Evolutionary conservation across 164 flowering plant genomes (phyloP), one percentile per base, ranked within the genome.

Genomic region (Protea cynaroides): DNA sequence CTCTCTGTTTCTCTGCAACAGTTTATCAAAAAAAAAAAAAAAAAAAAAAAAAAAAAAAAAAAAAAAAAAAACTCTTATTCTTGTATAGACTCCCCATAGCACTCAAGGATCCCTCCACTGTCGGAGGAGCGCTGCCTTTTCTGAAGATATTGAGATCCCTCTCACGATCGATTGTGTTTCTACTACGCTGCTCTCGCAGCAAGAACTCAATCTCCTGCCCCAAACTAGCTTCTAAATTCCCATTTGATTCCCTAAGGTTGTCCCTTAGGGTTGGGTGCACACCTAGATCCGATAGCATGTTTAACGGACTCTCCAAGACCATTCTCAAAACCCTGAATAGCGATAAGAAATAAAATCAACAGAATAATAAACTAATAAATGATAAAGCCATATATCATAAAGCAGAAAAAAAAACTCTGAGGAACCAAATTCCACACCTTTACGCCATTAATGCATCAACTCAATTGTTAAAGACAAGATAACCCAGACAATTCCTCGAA

Each of bases 121-220:
- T 90, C 4, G 97, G 97, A 0, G 98, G 97, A 14, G 97, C 98
- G 68, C 96, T 89, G 17, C 98, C 98, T 69, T 96, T 90, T 52
- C 98, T 76, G 58, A 68, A 79, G 5, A 81, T 78, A 63, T 80
- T 76, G 25, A 81, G 65, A 65, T 86, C 95, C 69, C 78, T 79
- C 63, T 80, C 91, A 19, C 69, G 74, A 38, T 76, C 77, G 14
- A 67, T 25, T 13, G 58, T 15, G 10, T 64, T 73, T 5, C 50
- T 74, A 57, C 68, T 80, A 11, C 67, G 77, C 22, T 72, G 81
- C 67, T 76, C 78, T 59, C 71, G 79, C 56, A 83, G 72, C 61
- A 88, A 69, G 65, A 69, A 63, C 40, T 84, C 88, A 23, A 87
- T 74, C 69, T 87, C 90, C 59, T 54, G 70, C 53, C 78, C 81